These are phyloP conservation scores for Yamadazyma friedrichii DNA, from an alignment of 1,139 yeast genomes.

Conservation along the genomic window DNA sequence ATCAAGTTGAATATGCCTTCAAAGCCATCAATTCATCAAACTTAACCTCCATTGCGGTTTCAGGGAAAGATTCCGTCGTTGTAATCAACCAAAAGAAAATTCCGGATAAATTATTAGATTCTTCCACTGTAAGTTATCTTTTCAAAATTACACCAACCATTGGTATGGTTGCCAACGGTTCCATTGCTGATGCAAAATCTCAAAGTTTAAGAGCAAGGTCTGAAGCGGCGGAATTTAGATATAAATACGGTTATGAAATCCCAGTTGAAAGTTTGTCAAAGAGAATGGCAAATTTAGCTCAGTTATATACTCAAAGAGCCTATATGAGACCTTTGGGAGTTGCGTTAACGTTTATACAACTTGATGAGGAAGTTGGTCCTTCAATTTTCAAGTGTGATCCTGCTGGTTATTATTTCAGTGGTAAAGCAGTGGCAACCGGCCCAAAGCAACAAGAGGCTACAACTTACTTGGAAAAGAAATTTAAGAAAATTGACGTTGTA, in stretches of 20 bases:
- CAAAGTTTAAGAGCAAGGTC: constrained; percentile 86
- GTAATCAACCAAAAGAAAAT: constrained; percentile 92
- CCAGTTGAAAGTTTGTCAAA: constrained; percentile 93
- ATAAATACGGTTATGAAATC: constrained; percentile 94
- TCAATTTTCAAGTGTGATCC: constrained; percentile 92
- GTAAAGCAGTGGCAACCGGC: constrained; percentile 92
- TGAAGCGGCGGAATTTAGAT: constrained; percentile 93
- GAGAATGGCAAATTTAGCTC: constrained; percentile 93
- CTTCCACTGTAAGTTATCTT: constrained; percentile 79
- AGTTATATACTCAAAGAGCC: constrained; percentile 96
- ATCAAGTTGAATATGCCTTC: constrained; percentile 97
- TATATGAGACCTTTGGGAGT: constrained; percentile 98
- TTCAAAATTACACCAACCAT: constrained; percentile 78
- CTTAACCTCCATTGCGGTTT: constrained; percentile 82
- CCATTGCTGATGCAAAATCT: constrained; percentile 94
- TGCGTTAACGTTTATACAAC: constrained; percentile 81
- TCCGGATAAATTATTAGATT: constrained; percentile 89
- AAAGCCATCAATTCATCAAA: constrained; percentile 94
- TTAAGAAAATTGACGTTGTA: constrained; percentile 69
- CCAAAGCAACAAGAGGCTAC: constrained; percentile 97
- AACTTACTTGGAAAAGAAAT: constrained; percentile 87
- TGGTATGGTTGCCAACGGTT: constrained; percentile 94
- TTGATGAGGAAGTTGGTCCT: constrained; percentile 88
- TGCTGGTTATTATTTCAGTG: constrained; percentile 92
- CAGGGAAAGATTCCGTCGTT: constrained; percentile 89